Conservation (phyloP, 176 grass and related monocot species). For the Eragrostis curvula region DNA sequence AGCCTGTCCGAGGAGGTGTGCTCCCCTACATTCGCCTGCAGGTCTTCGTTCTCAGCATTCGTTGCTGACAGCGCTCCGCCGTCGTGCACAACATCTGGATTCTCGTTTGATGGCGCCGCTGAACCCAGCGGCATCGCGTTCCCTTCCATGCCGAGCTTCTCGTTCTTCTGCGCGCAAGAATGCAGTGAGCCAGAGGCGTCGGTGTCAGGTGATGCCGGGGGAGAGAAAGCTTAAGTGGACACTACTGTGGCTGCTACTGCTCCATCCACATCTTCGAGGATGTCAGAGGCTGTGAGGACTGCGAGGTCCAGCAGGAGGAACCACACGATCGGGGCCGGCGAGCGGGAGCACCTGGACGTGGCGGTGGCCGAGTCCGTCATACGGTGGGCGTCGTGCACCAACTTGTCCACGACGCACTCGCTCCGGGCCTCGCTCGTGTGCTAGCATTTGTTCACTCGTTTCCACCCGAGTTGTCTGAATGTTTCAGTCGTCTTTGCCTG, state of each 20-base stretch:
- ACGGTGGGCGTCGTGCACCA: conserved; percentile 92
- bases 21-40: conserved; percentile 58
- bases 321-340: conserved; percentile 71
- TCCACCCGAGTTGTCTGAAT: background rate
- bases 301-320: conserved; percentile 59
- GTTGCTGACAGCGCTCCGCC: conserved; percentile 9
- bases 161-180: conserved; percentile 49
- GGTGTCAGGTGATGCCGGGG: background rate
- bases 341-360: conserved; percentile 68
- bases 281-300: background rate
- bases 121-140: conserved; percentile 22
- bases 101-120: conserved; percentile 46
- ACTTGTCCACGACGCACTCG: conserved; percentile 69
- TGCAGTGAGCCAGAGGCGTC: background rate
- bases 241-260: background rate
- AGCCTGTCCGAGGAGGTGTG: conserved; percentile 49
- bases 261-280: background rate
- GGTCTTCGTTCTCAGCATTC: conserved; percentile 68
- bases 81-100: conserved; percentile 40
- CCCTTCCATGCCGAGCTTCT: conserved; percentile 73
- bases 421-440: conserved; percentile 85
- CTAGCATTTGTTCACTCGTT: conserved; percentile 35
- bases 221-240: background rate
- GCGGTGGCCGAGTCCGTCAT: conserved; percentile 81
- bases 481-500: background rate